These are phyloP conservation scores for Aegilops speltoides DNA, from an alignment of 176 grass and related monocot species.

Conservation along the genomic window DNA sequence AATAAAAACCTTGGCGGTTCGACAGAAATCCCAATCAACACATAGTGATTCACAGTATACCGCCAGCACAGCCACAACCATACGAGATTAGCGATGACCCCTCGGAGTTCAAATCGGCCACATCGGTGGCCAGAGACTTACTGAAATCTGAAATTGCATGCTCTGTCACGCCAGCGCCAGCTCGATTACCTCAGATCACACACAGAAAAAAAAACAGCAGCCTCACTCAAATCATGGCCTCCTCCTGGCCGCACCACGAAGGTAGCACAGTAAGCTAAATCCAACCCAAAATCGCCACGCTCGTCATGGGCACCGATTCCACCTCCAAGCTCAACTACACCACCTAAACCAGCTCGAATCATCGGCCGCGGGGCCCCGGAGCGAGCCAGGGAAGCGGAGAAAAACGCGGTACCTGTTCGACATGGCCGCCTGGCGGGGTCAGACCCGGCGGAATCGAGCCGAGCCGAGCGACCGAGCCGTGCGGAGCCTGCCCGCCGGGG, in stretches of 20 bases:
- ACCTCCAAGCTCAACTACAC: not conserved
- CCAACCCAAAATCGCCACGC: not conserved
- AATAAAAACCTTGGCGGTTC: not conserved
- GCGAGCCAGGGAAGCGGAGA: not conserved
- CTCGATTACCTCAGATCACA: not conserved
- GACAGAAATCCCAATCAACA: not conserved
- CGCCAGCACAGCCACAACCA: not conserved
- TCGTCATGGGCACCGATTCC: not conserved
- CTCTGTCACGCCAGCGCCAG: not conserved
- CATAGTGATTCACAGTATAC: not conserved
- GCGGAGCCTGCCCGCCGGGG: not conserved
- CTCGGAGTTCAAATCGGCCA: not conserved
- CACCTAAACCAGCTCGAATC: not conserved
- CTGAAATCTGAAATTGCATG: not conserved
- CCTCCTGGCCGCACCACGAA: not conserved
- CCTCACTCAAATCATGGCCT: not conserved
- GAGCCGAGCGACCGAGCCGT: constrained; percentile 9
- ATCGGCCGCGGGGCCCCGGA: not conserved
- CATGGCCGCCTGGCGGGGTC: constrained; percentile 19
- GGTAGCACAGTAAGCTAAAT: constrained; percentile 9
- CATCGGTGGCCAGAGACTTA: not conserved
- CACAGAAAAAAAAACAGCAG: not conserved
- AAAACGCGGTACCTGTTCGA: constrained; percentile 30
- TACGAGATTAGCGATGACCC: not conserved
- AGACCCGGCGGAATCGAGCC: constrained; percentile 5